Evolutionary conservation across 106 monocot species (phyloP), one percentile per base, ranked within the genome.

Genomic region (Ottelia alismoides): DNA sequence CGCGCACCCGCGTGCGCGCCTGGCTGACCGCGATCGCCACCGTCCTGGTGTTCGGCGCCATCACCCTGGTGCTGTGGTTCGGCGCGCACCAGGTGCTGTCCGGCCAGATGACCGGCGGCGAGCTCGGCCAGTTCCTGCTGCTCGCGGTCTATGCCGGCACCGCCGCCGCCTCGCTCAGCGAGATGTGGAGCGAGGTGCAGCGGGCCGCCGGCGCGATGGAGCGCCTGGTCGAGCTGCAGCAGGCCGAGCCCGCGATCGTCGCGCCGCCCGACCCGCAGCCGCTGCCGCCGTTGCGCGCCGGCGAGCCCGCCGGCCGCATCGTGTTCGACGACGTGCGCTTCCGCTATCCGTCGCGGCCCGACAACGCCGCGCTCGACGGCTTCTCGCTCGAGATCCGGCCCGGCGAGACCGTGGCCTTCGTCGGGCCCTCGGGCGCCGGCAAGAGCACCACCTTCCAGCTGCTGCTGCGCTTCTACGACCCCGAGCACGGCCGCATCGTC

Each of bases 401-500:
- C 0, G 65, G 65, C 48, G 51, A 53, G 48, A 70, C 49, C 55
- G 76, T 76, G 30, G 76, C 76, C 6, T 3, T 76, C 0, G 65
- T 76, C 14, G 76, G 76, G 7, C 49, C 46, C 1, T 70, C 70
- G 26, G 76, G 76, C 1, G 52, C 65, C 19, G 76, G 76, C 6
- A 76, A 76, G 49, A 70, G 70, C 25, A 76, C 76, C 43, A 65
- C 66, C 60, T 7, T 76, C 0, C 70, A 70, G 76, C 45, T 76
- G 55, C 61, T 76, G 56, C 76, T 70, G 50, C 20, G 76, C 43
- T 76, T 76, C 30, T 76, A 76, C 47, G 70, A 76, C 30, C 60
- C 70, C 2, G 26, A 22, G 1, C 44, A 21, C 19, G 76, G 76
- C 29, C 60, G 60, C 25, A 70, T 76, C 60, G 20, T 61, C 55